Evolutionary conservation across 352 stramenopile species (phyloP).

Genomic region (Pythium biforme): DNA sequence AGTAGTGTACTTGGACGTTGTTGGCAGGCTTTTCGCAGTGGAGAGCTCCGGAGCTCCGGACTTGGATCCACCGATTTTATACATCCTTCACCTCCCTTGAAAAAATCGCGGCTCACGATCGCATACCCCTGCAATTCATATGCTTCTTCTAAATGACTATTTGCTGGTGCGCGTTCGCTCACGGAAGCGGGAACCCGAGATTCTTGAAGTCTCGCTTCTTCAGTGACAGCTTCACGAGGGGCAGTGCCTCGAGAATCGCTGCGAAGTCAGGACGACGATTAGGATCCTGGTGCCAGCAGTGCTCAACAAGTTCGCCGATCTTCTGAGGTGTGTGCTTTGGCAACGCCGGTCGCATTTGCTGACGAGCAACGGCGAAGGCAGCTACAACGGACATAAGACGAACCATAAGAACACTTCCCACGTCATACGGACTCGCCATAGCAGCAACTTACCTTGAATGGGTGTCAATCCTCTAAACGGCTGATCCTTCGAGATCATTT

Average conservation of each 20-base stretch:
- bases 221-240: conserved; percentile 73
- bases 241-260: conserved; percentile 71
- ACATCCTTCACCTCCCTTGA: conserved; percentile 9
- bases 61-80: neutral
- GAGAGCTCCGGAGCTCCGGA: conserved; percentile 3
- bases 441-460: conserved; percentile 60
- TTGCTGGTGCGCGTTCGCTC: neutral
- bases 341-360: conserved; percentile 82
- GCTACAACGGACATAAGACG: conserved; percentile 29
- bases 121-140: neutral
- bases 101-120: neutral
- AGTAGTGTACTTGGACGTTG: conserved; percentile 25
- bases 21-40: neutral
- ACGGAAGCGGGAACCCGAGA: conserved; percentile 60
- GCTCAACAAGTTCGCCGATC: conserved; percentile 78
- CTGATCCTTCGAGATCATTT: conserved; percentile 84
- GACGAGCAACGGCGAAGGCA: conserved; percentile 81
- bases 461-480: conserved; percentile 81
- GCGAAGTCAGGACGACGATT: conserved; percentile 71
- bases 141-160: conserved; percentile 13
- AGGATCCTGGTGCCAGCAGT: conserved; percentile 85
- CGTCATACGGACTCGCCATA: neutral
- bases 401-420: conserved; percentile 2
- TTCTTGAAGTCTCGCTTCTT: conserved; percentile 89
- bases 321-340: conserved; percentile 81